Conservation (phyloP, 75 land plant species). For the Picea sitchensis region DNA sequence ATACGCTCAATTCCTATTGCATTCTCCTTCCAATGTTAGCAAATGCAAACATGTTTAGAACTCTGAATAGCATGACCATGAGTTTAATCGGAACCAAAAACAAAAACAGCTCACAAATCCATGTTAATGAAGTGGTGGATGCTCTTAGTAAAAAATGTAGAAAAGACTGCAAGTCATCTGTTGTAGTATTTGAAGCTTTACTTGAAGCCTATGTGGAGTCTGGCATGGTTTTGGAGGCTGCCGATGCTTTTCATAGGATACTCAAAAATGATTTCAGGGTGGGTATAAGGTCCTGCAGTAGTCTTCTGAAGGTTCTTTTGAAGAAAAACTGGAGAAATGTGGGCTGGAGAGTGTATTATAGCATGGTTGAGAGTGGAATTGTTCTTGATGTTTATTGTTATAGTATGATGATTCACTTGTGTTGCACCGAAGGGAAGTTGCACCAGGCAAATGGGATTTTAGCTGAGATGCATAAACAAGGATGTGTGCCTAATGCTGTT, state of each 20-base stretch:
- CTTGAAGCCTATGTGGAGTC: constrained; percentile 33
- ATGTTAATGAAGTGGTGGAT: constrained; percentile 2
- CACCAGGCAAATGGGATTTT: constrained; percentile 36
- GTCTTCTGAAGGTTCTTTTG: constrained; percentile 33
- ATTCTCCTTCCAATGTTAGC: constrained; percentile 20
- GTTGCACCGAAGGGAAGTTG: constrained; percentile 43
- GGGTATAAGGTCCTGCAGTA: constrained; percentile 41
- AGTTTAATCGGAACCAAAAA: constrained; percentile 12
- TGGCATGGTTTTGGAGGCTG: constrained; percentile 23
- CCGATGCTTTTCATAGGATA: constrained; percentile 11
- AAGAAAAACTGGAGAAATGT: constrained; percentile 18
- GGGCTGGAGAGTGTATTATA: constrained; percentile 39
- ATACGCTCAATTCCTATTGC: constrained; percentile 18
- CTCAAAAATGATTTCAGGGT: constrained; percentile 14
- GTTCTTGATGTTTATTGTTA: constrained; percentile 57
- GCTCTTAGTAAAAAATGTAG: constrained; percentile 6
- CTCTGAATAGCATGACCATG: constrained; percentile 17
- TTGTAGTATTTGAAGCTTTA: constrained; percentile 31
- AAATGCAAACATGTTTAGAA: constrained; percentile 13
- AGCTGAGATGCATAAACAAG: constrained; percentile 42
- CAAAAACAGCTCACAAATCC: neutral
- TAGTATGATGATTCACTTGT: constrained; percentile 39
- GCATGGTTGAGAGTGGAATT: constrained; percentile 26
- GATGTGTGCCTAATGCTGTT: constrained; percentile 45
- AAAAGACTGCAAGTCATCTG: neutral